These are phyloP conservation scores for Daldinia concentrica DNA, from an alignment of 495 filamentous ascomycete genomes.

Conservation along the genomic window DNA sequence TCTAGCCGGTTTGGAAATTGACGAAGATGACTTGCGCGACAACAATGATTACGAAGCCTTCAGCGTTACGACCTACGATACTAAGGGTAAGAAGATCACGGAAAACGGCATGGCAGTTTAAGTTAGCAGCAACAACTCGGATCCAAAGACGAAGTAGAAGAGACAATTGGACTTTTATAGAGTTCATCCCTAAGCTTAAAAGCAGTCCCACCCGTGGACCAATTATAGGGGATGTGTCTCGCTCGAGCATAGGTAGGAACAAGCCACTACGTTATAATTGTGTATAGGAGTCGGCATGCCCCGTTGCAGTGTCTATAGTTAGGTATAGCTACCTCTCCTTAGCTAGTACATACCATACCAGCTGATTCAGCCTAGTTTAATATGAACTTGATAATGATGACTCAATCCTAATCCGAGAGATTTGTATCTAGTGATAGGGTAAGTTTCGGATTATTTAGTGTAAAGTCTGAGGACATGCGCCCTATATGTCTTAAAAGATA, in stretches of 20 bases:
- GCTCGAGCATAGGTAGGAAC: neutral
- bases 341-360: neutral
- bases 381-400: neutral
- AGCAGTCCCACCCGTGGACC: neutral
- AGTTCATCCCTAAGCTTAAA: neutral
- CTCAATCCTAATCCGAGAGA: no score
- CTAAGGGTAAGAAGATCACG: slow-evolving; percentile 48
- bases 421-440: no score
- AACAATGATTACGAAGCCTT: slow-evolving; percentile 62
- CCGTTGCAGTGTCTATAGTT: neutral
- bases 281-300: neutral
- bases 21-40: slow-evolving; percentile 59
- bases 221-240: neutral
- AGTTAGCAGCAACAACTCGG: neutral
- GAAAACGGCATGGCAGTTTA: slow-evolving; percentile 45
- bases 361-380: neutral
- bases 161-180: neutral
- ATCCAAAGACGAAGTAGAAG: neutral
- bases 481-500: no score
- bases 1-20: slow-evolving; percentile 56
- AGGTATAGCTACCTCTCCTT: neutral
- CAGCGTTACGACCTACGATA: slow-evolving; percentile 59
- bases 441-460: no score
- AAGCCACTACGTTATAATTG: neutral
- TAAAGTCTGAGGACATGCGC: no score